Evolutionary conservation across 78 protist species (phyloP).

Genomic region (Polysphondylium violaceum): DNA sequence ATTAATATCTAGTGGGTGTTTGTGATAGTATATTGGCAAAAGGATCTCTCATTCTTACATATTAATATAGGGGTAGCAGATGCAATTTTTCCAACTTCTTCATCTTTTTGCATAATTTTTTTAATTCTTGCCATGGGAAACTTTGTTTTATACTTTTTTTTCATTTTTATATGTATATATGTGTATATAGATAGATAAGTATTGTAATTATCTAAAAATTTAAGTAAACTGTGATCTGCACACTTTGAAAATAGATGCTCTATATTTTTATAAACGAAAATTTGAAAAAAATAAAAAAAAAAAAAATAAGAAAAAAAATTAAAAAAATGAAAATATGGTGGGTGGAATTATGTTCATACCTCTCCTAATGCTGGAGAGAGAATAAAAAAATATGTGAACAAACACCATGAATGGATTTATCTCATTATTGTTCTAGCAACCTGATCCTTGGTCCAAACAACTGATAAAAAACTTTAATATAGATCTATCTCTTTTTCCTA

Average conservation of each 20-base stretch:
- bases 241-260: background rate
- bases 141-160: conserved; percentile 71
- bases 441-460: too few species aligned
- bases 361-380: too few species aligned
- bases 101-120: conserved; percentile 85
- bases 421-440: too few species aligned
- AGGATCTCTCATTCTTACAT: background rate
- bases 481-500: too few species aligned
- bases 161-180: too few species aligned
- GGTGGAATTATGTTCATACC: too few species aligned
- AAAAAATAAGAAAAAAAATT: background rate
- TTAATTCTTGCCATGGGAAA: conserved; percentile 80
- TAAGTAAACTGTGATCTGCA: too few species aligned
- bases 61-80: conserved; percentile 72
- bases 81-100: conserved; percentile 83
- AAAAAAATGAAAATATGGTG: background rate
- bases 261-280: background rate
- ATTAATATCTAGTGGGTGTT: background rate
- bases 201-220: too few species aligned
- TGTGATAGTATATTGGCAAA: background rate
- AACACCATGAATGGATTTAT: too few species aligned
- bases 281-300: background rate
- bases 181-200: too few species aligned
- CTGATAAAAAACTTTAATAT: too few species aligned
- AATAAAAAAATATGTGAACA: too few species aligned